Percentiles rank a stretch among this genome's conserved stretches.
Evolutionary conservation across 2,329 filamentous ascomycete species (phyloP).

Genomic region (Paraphaeosphaeria sporulosa): DNA sequence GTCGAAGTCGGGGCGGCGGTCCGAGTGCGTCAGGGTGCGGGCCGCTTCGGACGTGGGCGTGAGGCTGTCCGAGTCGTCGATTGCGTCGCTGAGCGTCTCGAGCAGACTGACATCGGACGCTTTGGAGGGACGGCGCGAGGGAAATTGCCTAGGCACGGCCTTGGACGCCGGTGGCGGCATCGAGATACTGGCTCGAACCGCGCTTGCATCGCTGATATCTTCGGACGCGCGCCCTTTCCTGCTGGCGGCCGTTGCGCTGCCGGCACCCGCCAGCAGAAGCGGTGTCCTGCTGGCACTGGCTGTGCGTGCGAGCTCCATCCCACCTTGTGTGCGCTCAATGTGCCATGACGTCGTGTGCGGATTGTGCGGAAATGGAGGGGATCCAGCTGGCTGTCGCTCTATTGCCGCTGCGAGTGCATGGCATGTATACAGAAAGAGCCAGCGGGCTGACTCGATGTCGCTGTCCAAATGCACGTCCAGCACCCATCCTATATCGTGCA

Average conservation of each 20-base stretch:
- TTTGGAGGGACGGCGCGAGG: slow-evolving; percentile 51
- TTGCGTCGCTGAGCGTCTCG: slow-evolving; percentile 40
- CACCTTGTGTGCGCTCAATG: slow-evolving; percentile 5
- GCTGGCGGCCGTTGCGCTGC: slow-evolving; percentile 39
- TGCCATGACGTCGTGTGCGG: slow-evolving; percentile 13
- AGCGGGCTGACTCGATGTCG: background rate
- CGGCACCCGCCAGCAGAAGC: slow-evolving; percentile 55
- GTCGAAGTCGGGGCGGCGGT: slow-evolving; percentile 58
- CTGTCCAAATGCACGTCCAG: background rate
- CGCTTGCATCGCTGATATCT: slow-evolving; percentile 64
- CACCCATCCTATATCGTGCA: too few relatives aligned
- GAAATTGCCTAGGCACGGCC: slow-evolving; percentile 54
- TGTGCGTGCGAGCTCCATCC: slow-evolving; percentile 42
- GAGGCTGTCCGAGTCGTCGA: slow-evolving; percentile 59
- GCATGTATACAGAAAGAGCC: too few relatives aligned
- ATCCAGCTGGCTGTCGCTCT: background rate
- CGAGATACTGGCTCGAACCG: slow-evolving; percentile 68
- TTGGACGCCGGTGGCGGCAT: slow-evolving; percentile 65
- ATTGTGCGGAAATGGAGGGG: slow-evolving; percentile 11
- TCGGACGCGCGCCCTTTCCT: slow-evolving; percentile 68
- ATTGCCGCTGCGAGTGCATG: background rate
- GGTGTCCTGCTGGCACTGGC: slow-evolving; percentile 44
- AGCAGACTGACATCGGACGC: slow-evolving; percentile 54
- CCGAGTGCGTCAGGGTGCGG: slow-evolving; percentile 52
- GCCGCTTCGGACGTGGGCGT: slow-evolving; percentile 48